Conservation (phyloP, 768 basidiomycete genomes). For the Daedaleopsis sinensis region DNA sequence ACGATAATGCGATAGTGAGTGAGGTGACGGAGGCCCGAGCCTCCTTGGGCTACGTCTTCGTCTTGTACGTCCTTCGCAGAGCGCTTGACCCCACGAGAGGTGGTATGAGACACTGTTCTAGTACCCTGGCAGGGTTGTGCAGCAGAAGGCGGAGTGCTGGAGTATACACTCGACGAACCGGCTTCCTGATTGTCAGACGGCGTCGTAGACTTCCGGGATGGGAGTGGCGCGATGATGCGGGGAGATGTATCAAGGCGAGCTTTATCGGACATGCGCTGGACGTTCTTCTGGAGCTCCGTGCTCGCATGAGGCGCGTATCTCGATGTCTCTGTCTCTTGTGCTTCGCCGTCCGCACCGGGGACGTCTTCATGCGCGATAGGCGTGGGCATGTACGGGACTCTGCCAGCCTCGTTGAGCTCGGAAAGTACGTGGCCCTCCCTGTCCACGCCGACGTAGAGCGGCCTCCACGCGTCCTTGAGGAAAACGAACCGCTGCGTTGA, state of each 20-base stretch:
- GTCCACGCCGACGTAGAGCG: neutral
- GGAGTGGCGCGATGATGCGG: neutral
- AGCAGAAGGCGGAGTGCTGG: too few species aligned
- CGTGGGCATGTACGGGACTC: neutral
- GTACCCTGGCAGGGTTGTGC: too few species aligned
- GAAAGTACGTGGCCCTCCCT: slow-evolving; percentile 1
- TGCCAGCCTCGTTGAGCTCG: neutral
- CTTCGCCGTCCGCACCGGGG: neutral
- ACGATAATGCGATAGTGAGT: slow-evolving; percentile 16
- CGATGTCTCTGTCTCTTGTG: neutral
- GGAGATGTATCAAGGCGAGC: too few species aligned
- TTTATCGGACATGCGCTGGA: too few species aligned
- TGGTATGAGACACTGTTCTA: too few species aligned
- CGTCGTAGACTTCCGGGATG: too few species aligned
- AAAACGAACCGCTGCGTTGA: slow-evolving; percentile 7
- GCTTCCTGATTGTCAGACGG: too few species aligned
- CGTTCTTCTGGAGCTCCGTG: too few species aligned
- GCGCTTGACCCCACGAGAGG: neutral
- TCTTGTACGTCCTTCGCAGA: neutral
- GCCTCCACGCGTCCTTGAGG: slow-evolving; percentile 19
- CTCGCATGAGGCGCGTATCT: too few species aligned
- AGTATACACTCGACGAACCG: too few species aligned
- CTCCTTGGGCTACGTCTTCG: neutral
- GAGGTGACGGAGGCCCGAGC: neutral
- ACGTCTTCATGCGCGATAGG: neutral